phyloP scores from a whole-genome alignment of 495 filamentous ascomycete species.

The Aspergillus bertholletiae region DNA sequence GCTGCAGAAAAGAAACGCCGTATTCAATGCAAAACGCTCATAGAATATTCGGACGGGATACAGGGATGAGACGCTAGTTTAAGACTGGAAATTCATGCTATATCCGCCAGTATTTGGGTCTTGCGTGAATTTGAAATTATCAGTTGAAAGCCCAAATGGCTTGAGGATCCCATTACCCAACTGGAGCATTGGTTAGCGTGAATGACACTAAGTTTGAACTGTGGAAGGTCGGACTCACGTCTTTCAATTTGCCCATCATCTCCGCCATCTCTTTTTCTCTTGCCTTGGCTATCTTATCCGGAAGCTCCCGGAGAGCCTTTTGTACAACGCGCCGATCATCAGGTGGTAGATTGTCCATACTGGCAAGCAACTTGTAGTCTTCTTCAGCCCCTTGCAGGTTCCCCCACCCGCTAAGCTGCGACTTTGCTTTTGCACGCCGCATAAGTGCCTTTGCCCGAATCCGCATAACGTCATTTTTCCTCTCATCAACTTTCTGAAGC shows the following conservation, averaged over 20 bases:
- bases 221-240: conserved; percentile 48
- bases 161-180: conserved; percentile 88
- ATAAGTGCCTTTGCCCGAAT: conserved; percentile 83
- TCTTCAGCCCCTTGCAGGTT: conserved; percentile 78
- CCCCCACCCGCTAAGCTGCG: conserved; percentile 71
- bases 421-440: conserved; percentile 73
- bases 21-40: not conserved
- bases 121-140: conserved; percentile 90
- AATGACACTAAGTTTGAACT: not conserved
- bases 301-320: conserved; percentile 59
- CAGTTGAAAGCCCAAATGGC: conserved; percentile 88
- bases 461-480: conserved; percentile 62
- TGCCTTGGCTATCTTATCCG: conserved; percentile 64
- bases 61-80: conserved; percentile 4
- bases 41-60: not conserved
- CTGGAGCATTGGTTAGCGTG: conserved; percentile 25
- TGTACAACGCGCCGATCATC: conserved; percentile 66
- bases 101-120: conserved; percentile 88
- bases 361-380: conserved; percentile 61
- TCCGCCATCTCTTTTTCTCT: conserved; percentile 85
- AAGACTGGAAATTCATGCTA: conserved; percentile 77
- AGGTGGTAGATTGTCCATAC: conserved; percentile 53
- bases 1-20: not conserved
- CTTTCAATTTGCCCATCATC: conserved; percentile 95
- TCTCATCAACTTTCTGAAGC: conserved; percentile 46